Conservation (phyloP, 805 yeast species). For the Isabelozyma pseudorhagii region DNA sequence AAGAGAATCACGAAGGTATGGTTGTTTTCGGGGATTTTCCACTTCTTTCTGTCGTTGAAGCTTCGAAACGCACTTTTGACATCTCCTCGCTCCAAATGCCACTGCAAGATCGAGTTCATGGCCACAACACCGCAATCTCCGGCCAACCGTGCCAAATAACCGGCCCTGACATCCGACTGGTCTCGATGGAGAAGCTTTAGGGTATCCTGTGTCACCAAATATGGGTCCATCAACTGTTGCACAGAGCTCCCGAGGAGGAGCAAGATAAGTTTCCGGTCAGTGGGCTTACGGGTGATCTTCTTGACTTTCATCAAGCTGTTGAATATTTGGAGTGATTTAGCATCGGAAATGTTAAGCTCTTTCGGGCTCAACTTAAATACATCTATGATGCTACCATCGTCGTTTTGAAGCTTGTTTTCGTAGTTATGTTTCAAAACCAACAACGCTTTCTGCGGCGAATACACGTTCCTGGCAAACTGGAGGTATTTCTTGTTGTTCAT, state of each 20-base stretch:
- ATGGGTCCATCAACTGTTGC: slow-evolving; percentile 56
- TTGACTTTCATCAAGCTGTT: slow-evolving; percentile 24
- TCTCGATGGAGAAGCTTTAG: slow-evolving; percentile 48
- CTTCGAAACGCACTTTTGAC: slow-evolving; percentile 49
- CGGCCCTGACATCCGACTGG: slow-evolving; percentile 49
- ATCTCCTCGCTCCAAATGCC: slow-evolving; percentile 42
- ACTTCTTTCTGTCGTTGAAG: slow-evolving; percentile 55
- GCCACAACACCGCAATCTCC: slow-evolving; percentile 52
- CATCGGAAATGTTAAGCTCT: slow-evolving; percentile 19
- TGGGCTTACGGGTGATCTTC: slow-evolving; percentile 17
- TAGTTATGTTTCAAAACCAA: slow-evolving; percentile 26
- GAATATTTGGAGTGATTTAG: slow-evolving; percentile 22
- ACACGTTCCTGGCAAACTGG: background rate
- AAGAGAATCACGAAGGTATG: slow-evolving; percentile 34
- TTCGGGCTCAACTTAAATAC: slow-evolving; percentile 18
- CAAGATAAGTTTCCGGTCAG: slow-evolving; percentile 47
- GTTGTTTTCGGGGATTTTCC: slow-evolving; percentile 56
- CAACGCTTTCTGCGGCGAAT: slow-evolving; percentile 18
- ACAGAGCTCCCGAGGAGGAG: slow-evolving; percentile 58
- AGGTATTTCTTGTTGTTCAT: background rate
- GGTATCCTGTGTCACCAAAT: slow-evolving; percentile 52
- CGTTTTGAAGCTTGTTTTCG: slow-evolving; percentile 23
- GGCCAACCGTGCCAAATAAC: slow-evolving; percentile 47
- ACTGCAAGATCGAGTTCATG: slow-evolving; percentile 58
- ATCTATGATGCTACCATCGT: slow-evolving; percentile 19